Conservation (phyloP, 2,329 filamentous ascomycete genomes). For the Epichloe hybrida region DNA sequence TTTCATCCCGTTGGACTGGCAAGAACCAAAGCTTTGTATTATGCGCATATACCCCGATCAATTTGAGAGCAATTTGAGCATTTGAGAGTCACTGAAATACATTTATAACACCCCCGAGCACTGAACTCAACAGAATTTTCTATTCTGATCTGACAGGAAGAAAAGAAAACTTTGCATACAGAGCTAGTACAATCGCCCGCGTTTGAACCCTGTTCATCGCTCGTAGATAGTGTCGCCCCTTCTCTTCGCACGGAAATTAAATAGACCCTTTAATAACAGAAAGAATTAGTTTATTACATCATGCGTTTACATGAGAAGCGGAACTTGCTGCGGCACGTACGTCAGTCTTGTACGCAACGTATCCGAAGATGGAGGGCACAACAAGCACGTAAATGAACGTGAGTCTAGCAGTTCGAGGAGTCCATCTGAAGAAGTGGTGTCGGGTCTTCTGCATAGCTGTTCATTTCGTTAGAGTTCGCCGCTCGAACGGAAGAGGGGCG, state of each 20-base stretch:
- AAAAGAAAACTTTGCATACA: conserved; percentile 28
- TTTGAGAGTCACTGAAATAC: background rate
- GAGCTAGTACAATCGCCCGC: conserved; percentile 6
- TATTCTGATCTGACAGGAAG: conserved; percentile 13
- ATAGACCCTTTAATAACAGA: conserved; percentile 56
- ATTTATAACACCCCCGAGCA: background rate
- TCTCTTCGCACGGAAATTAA: conserved; percentile 72
- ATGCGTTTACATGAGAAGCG: background rate
- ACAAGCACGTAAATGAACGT: conserved; percentile 63
- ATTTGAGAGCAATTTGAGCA: background rate
- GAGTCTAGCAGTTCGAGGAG: conserved; percentile 64
- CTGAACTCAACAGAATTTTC: conserved; percentile 7
- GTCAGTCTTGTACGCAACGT: conserved; percentile 67
- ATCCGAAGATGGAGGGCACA: conserved; percentile 58
- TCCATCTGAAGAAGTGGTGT: conserved; percentile 95
- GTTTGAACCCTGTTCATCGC: conserved; percentile 37
- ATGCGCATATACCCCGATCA: conserved; percentile 14
- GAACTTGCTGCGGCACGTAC: conserved; percentile 44
- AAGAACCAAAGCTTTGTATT: background rate
- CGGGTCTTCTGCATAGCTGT: conserved; percentile 73
- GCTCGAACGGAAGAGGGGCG: background rate
- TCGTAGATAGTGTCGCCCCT: conserved; percentile 74
- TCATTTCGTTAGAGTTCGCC: conserved; percentile 12
- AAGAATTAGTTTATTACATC: conserved; percentile 10
- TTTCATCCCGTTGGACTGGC: background rate